phyloP scores from a whole-genome alignment of 2,329 filamentous ascomycete genomes.

The Aspergillus brasiliensis region DNA sequence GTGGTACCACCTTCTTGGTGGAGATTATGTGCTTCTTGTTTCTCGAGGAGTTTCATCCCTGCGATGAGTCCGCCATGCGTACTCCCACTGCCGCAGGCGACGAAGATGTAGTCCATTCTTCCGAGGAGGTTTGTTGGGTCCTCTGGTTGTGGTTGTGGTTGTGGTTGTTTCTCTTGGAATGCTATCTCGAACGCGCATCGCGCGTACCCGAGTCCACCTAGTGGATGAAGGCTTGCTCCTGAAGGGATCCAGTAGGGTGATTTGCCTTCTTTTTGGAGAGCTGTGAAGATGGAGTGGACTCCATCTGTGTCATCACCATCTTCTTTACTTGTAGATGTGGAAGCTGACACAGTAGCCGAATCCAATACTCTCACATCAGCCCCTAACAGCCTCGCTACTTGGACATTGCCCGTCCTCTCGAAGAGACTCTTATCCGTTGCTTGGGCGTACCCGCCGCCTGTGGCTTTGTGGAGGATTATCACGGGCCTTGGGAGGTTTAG shows the following conservation, averaged over 20 bases:
- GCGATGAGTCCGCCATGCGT: slow-evolving; percentile 39
- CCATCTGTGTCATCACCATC: no score
- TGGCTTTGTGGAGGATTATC: slow-evolving; percentile 31
- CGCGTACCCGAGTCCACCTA: slow-evolving; percentile 39
- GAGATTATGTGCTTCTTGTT: slow-evolving; percentile 11
- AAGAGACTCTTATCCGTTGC: slow-evolving; percentile 22
- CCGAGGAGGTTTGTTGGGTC: no score
- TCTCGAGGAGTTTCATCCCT: slow-evolving; percentile 37
- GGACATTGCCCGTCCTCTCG: slow-evolving; percentile 29
- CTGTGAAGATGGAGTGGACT: not conserved
- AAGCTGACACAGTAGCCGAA: not conserved
- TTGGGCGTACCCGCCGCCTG: slow-evolving; percentile 28
- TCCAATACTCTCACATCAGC: slow-evolving; percentile 53
- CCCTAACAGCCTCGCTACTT: slow-evolving; percentile 32
- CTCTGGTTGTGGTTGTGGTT: slow-evolving; percentile 8
- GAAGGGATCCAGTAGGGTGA: slow-evolving; percentile 40
- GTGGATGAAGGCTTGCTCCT: slow-evolving; percentile 36
- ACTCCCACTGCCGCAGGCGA: slow-evolving; percentile 41
- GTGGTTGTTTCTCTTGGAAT: slow-evolving; percentile 27
- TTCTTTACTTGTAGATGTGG: not conserved
- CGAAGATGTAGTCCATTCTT: slow-evolving; percentile 38
- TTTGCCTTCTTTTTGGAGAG: slow-evolving; percentile 4
- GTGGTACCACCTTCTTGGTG: no score
- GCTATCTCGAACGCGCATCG: slow-evolving; percentile 36
- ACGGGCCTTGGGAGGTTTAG: slow-evolving; percentile 27